Evolutionary conservation across 495 filamentous ascomycete genomes (phyloP), one percentile per base, ranked within the genome.

Genomic region (Daldinia vernicosa): DNA sequence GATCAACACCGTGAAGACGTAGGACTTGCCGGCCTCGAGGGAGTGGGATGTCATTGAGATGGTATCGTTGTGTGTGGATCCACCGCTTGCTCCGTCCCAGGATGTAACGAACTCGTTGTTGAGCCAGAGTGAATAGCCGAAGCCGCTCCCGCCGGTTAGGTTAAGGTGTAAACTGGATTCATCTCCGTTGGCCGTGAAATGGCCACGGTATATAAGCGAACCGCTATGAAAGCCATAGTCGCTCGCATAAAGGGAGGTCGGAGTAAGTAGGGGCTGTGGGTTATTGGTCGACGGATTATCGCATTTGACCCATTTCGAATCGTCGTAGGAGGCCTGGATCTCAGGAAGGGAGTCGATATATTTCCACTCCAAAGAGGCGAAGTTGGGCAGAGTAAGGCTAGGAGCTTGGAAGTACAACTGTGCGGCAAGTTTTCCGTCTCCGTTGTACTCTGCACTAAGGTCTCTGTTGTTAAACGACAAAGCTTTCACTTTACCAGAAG

Each of bases 201-300:
- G 85, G 24, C 91, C 91, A 5, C 91, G 84, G 77, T 87, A 94
- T 53, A 94, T 69, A 0, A 93, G 79, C 12, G 83, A 84, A 37
- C 92, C 92, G 0, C 86, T 85, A 75, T 92, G 82, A 80, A 88
- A 94, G 35, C 91, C 90, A 74, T 94, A 93, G 78, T 94, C 92
- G 57, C 83, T 86, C 0, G 84, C 83, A 72, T 90, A 92, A 6
- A 94, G 84, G 1, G 86, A 89, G 2, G 50, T 87, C 0, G 90
- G 88, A 0, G 92, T 93, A 4, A 79, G 79, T 5, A 91, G 80
- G 24, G 81, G 70, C 7, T 77, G 69, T 19, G 78, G 78, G 76
- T 92, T 92, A 66, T 87, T 85, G 6, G 90, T 89, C 24, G 78
- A 82, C 12, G 78, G 74, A 14, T 84, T 82, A 55, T 87, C 71